These are phyloP conservation scores for Gracilaria domingensis DNA, from an alignment of 23 red algal species.

Conservation along the genomic window DNA sequence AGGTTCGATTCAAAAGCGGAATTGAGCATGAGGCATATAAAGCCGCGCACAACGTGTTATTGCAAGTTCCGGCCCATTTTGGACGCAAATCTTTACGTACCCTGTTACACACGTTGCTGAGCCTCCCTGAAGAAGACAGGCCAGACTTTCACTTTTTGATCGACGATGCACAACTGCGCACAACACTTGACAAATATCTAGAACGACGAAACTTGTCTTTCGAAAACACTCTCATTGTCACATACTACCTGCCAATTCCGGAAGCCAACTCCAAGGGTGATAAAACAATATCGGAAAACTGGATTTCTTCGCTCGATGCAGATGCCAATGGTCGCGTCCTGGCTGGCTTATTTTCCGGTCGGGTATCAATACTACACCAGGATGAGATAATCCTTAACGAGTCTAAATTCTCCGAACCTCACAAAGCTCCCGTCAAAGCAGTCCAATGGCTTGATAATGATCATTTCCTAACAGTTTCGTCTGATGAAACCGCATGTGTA, in stretches of 20 bases:
- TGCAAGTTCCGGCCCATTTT: constrained; percentile 51
- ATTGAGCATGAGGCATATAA: neutral
- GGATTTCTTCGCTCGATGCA: constrained; percentile 58
- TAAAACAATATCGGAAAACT: constrained; percentile 25
- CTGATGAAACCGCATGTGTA: constrained; percentile 57
- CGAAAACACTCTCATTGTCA: constrained; percentile 51
- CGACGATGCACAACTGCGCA: constrained; percentile 58
- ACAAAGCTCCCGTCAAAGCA: constrained; percentile 61
- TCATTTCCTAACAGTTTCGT: constrained; percentile 63
- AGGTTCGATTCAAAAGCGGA: constrained; percentile 61
- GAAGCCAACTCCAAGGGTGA: constrained; percentile 23
- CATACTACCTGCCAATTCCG: constrained; percentile 66
- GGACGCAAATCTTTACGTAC: constrained; percentile 65
- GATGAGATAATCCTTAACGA: constrained; percentile 31
- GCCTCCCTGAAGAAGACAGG: constrained; percentile 26
- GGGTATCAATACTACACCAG: constrained; percentile 11
- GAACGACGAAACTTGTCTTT: constrained; percentile 50
- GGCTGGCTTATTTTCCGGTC: constrained; percentile 58
- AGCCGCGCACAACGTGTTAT: constrained; percentile 48
- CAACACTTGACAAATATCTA: constrained; percentile 74
- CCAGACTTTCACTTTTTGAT: constrained; percentile 74
- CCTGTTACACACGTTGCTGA: constrained; percentile 52
- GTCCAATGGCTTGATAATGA: constrained; percentile 56
- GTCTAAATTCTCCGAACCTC: constrained; percentile 2
- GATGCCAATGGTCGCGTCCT: constrained; percentile 10